These are phyloP conservation scores for Ceratocystis alfenasii DNA, from an alignment of 2,329 filamentous ascomycete genomes.

Conservation along the genomic window DNA sequence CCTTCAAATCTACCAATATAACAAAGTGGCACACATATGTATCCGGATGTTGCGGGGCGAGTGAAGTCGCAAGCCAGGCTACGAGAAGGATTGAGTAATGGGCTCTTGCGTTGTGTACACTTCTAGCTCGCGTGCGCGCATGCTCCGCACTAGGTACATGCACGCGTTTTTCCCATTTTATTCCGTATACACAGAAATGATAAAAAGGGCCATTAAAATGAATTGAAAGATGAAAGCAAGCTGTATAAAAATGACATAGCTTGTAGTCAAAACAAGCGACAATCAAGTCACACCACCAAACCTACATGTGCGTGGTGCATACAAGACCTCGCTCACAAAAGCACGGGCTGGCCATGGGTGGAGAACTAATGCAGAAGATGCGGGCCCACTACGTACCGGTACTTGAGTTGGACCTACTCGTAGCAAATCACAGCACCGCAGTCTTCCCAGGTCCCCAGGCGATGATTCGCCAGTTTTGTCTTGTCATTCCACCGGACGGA, in stretches of 20 bases:
- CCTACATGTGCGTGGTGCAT: conserved; percentile 15
- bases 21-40: too few relatives aligned
- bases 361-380: neutral
- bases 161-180: neutral
- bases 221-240: neutral
- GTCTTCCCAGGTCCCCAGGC: too few relatives aligned
- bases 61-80: too few relatives aligned
- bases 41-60: too few relatives aligned
- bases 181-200: too few relatives aligned
- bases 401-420: neutral
- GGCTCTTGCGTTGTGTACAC: too few relatives aligned
- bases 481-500: too few relatives aligned
- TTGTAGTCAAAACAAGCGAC: conserved; percentile 16
- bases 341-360: conserved; percentile 9
- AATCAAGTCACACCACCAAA: conserved; percentile 19
- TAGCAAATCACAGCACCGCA: neutral
- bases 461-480: neutral
- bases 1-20: too few relatives aligned
- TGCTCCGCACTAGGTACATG: neutral
- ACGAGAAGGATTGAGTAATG: too few relatives aligned
- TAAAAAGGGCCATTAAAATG: neutral
- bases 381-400: neutral
- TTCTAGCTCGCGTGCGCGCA: neutral
- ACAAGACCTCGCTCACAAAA: conserved; percentile 9
- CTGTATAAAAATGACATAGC: conserved; percentile 4